phyloP scores from a whole-genome alignment of 192 early-diverging fungal species.

The Bifiguratus adelaidae region DNA sequence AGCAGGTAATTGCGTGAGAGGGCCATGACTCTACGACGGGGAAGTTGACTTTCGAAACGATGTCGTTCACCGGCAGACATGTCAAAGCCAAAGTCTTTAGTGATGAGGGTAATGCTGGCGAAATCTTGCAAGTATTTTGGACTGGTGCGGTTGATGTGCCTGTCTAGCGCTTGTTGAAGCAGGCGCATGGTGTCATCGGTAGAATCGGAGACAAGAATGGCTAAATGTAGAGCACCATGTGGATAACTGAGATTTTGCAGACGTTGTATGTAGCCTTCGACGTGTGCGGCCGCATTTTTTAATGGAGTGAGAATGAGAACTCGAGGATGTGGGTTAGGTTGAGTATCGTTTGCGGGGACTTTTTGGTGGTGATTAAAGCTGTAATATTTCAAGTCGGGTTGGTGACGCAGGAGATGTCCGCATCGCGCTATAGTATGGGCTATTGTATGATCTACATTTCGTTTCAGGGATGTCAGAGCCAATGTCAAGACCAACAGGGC shows the following conservation, averaged over 20 bases:
- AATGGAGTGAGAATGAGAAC: conserved; percentile 44
- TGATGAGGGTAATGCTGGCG: conserved; percentile 34
- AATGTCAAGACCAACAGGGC: no score
- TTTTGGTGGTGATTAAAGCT: no score
- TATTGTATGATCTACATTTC: no score
- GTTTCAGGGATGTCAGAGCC: no score
- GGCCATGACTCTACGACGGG: conserved; percentile 43
- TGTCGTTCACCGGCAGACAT: conserved; percentile 39
- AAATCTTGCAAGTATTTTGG: conserved; percentile 20
- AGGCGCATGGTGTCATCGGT: conserved; percentile 36
- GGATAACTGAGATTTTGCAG: conserved; percentile 37
- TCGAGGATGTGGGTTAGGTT: no score
- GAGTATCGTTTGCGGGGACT: no score
- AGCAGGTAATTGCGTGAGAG: conserved; percentile 44
- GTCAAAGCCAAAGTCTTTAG: conserved; percentile 43
- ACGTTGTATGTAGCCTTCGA: conserved; percentile 42
- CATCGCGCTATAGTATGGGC: no score
- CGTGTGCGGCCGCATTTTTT: conserved; percentile 40
- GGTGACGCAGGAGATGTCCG: no score
- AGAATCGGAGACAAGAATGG: conserved; percentile 47
- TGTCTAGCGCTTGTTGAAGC: conserved; percentile 17
- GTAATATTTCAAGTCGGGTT: no score
- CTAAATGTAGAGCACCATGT: conserved; percentile 32
- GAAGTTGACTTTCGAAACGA: conserved; percentile 36
- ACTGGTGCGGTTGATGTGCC: conserved; percentile 1